Percentiles rank a stretch among this genome's conserved stretches.
phyloP scores from a whole-genome alignment of 2,329 filamentous ascomycete species.

The Ophiocordyceps robertsii region DNA sequence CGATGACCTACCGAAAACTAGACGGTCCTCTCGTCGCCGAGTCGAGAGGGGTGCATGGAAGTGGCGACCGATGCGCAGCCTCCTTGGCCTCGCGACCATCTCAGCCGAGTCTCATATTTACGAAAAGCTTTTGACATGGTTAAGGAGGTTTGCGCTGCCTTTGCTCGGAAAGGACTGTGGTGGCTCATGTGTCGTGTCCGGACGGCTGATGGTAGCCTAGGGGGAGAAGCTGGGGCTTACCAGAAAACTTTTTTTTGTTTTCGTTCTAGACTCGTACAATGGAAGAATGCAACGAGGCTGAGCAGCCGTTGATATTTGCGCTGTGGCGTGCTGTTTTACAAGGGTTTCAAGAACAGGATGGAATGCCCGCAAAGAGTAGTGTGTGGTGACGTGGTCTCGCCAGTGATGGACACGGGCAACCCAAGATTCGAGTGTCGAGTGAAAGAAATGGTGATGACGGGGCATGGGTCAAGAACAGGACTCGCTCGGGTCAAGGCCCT shows the following conservation, averaged over 20 bases:
- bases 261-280: slow-evolving; percentile 19
- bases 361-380: no score
- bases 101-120: slow-evolving; percentile 40
- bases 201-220: slow-evolving; percentile 34
- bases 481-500: no score
- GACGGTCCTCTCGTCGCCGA: slow-evolving; percentile 19
- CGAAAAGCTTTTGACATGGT: slow-evolving; percentile 44
- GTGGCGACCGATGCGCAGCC: slow-evolving; percentile 28
- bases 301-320: neutral
- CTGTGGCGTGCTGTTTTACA: neutral
- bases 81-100: slow-evolving; percentile 31
- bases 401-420: no score
- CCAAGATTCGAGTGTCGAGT: no score
- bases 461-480: no score
- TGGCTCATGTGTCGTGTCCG: slow-evolving; percentile 36
- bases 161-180: slow-evolving; percentile 31
- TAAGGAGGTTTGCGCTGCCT: slow-evolving; percentile 35
- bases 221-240: slow-evolving; percentile 40
- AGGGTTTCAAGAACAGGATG: no score
- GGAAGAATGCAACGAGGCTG: slow-evolving; percentile 7
- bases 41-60: slow-evolving; percentile 29
- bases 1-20: slow-evolving; percentile 14
- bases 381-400: no score
- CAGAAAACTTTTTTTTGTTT: slow-evolving; percentile 36
- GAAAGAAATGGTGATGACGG: no score